These are phyloP conservation scores for Calycina herbarum DNA, from an alignment of 2,329 filamentous ascomycete species.

Conservation along the genomic window DNA sequence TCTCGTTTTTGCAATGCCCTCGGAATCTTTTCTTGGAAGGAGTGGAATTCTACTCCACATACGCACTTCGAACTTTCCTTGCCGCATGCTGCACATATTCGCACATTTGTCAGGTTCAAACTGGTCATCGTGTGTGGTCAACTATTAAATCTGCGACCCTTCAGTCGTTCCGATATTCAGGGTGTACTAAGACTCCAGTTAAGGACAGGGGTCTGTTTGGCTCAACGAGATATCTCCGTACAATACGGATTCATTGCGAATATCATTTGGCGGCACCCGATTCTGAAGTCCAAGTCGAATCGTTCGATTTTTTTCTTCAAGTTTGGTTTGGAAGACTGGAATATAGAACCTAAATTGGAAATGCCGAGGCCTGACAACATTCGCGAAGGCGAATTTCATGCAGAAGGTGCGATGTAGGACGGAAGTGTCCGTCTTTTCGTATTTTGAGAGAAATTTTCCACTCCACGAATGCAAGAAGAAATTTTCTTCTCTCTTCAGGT, in stretches of 20 bases:
- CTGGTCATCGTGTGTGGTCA: not conserved
- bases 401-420: not conserved
- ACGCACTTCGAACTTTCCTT: not conserved
- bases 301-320: not conserved
- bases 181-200: not conserved
- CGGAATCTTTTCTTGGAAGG: not conserved
- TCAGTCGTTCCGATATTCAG: not conserved
- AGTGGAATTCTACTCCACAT: not conserved
- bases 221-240: conserved; percentile 1
- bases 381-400: not conserved
- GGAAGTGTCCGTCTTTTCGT: not conserved
- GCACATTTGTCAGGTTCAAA: no score
- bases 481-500: not conserved
- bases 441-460: not conserved
- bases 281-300: not conserved
- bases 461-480: not conserved
- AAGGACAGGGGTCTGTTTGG: no score
- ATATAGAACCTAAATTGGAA: not conserved
- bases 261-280: not conserved
- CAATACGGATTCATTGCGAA: not conserved
- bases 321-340: not conserved
- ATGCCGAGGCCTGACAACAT: not conserved
- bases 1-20: not conserved
- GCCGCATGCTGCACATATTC: not conserved
- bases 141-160: not conserved